Base-by-base conservation (phyloP, 352 stramenopile species). In the Lagenidium giganteum region DNA sequence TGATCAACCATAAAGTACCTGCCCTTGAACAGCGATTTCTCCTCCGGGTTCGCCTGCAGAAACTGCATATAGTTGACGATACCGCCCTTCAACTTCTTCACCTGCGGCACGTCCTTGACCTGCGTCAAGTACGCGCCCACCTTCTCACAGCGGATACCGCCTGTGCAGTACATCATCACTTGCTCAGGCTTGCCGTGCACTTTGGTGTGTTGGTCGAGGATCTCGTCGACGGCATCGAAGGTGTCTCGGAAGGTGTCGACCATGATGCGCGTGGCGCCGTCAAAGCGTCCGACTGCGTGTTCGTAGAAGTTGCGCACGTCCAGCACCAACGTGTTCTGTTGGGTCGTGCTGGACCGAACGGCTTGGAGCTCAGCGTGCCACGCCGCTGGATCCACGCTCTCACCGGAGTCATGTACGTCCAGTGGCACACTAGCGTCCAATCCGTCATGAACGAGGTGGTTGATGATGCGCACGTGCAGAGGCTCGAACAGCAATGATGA, bases 1-100 rank as follows among this genome's bases (percentile, higher is more conserved):
- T 88, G 82, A 57, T 88, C 76, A 45, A 88, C 86, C 17, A 88
- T 70, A 55, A 88, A 88, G 47, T 88, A 87, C 42, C 83, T 85
- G 52, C 76, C 76, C 32, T 70, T 73, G 47, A 88, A 88, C 39
- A 83, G n/a, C n/a, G n/a, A 82, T 16, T 64, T 59, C 32, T 71
- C 64, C 26, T 84, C 68, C 32, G 76, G 28, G 45, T 67, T 83
- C 8, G 79, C 61, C 32, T 84, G 64, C 21, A 82, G 69, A 38
- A 86, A 88, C 32, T 84, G 64, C 21, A 82, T 67, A 38, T 88
- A 88, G 50, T 84, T 85, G 54, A 83, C 67, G 59, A 88, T 88
- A 39, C 76, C 76, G 9, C 73, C 76, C 45, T 88, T 78, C 25
- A 88, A 62, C 28, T 85, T 66, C 32, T 85, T 65, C 4, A 62